Conservation (phyloP, 257 asterid genomes). For the Misopates orontium region DNA sequence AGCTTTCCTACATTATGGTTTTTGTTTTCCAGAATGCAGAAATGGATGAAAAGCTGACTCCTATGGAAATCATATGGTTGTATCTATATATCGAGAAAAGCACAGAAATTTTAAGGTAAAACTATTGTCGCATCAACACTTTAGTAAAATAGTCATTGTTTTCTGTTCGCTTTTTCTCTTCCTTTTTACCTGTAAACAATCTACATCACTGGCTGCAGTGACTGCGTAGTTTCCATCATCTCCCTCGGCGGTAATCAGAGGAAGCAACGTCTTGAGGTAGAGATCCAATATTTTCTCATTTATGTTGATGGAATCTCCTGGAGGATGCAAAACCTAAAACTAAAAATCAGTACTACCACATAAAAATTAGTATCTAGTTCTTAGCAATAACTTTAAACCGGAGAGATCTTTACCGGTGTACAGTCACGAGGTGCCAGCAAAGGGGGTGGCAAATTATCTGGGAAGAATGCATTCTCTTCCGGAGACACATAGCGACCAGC, state of each 20-base stretch:
- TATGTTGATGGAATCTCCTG: slow-evolving; percentile 60
- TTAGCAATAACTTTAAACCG: background rate
- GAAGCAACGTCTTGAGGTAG: slow-evolving; percentile 58
- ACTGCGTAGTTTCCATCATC: slow-evolving; percentile 50
- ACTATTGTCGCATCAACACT: background rate
- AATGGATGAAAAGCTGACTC: background rate
- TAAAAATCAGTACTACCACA: background rate
- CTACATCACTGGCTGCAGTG: slow-evolving; percentile 63
- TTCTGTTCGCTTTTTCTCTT: background rate
- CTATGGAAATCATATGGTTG: no score
- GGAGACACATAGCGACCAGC: slow-evolving; percentile 67
- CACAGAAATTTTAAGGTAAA: background rate
- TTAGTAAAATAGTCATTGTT: background rate
- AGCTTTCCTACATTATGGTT: background rate
- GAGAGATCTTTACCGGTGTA: slow-evolving; percentile 36
- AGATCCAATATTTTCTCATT: slow-evolving; percentile 58
- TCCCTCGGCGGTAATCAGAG: slow-evolving; percentile 50
- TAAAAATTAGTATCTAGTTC: background rate
- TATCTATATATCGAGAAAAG: no score
- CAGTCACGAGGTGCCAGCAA: slow-evolving; percentile 37
- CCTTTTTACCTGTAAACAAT: slow-evolving; percentile 68
- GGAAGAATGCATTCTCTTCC: slow-evolving; percentile 82
- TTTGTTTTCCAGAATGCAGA: background rate
- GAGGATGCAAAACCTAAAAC: slow-evolving; percentile 64
- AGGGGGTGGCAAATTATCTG: slow-evolving; percentile 46